Evolutionary conservation across 2,329 filamentous ascomycete species (phyloP).

Genomic region (Trichocomaceae sp.): DNA sequence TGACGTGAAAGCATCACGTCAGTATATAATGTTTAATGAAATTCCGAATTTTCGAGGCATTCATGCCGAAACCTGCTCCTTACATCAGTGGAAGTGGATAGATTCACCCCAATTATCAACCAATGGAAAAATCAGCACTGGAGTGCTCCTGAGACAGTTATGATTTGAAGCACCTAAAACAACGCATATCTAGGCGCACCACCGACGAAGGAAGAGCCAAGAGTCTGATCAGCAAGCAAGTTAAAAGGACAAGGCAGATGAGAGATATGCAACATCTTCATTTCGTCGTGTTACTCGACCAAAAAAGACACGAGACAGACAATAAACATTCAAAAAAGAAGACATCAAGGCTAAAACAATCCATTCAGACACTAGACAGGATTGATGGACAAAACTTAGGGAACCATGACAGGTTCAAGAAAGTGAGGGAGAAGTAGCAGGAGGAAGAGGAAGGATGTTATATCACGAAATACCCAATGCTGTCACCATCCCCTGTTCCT

Average conservation of each 20-base stretch:
- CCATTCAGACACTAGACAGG: background rate
- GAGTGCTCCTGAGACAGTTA: no score
- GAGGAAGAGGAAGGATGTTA: background rate
- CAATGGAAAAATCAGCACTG: no score
- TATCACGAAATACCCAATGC: slow-evolving; percentile 65
- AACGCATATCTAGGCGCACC: no score
- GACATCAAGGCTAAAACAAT: background rate
- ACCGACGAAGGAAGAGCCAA: no score
- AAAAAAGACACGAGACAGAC: background rate
- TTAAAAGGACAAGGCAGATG: background rate
- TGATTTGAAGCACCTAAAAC: no score
- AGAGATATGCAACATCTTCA: background rate
- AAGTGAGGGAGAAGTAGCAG: background rate
- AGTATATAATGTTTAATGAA: no score
- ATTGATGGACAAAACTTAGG: background rate
- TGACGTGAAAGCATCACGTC: slow-evolving; percentile 13
- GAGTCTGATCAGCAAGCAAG: background rate
- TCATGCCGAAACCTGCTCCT: no score
- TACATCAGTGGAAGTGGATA: background rate
- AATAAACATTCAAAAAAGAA: background rate
- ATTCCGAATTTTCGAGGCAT: no score
- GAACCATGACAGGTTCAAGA: slow-evolving; percentile 2
- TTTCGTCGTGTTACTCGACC: background rate
- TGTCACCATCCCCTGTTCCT: slow-evolving; percentile 79
- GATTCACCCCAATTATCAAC: background rate